These are phyloP conservation scores for Rhizomucor miehei DNA, from an alignment of 371 early-diverging fungal genomes.

Conservation along the genomic window DNA sequence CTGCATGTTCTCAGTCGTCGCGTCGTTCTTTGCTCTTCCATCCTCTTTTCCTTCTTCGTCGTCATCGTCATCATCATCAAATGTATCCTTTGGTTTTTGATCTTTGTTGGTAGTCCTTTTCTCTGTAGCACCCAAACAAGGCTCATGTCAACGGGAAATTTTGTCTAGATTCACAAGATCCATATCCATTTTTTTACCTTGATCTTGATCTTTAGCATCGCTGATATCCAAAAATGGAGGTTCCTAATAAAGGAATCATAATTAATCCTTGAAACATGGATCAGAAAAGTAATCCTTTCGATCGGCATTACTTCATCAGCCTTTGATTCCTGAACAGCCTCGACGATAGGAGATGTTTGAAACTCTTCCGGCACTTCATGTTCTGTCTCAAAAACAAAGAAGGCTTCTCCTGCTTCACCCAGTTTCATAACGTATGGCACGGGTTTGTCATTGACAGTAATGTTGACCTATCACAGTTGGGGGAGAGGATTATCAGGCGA, in stretches of 20 bases:
- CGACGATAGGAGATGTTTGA: constrained; percentile 87
- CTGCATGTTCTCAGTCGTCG: neutral
- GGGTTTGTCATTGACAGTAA: constrained; percentile 84
- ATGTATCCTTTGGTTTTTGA: too few species aligned
- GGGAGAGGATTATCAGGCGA: too few species aligned
- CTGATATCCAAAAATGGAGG: constrained; percentile 47
- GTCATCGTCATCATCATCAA: constrained; percentile 44
- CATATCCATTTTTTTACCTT: neutral
- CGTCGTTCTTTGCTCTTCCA: neutral
- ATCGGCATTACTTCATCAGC: constrained; percentile 21
- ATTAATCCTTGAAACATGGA: constrained; percentile 2
- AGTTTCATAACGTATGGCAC: constrained; percentile 92
- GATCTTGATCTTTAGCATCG: constrained; percentile 19
- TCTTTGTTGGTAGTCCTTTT: neutral
- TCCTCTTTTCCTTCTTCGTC: constrained; percentile 28
- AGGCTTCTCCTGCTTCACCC: constrained; percentile 98
- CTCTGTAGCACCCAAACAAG: too few species aligned
- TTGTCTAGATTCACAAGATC: neutral
- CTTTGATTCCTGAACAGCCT: constrained; percentile 44
- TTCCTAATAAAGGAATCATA: constrained; percentile 21
- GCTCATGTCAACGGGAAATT: too few species aligned
- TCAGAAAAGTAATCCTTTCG: neutral
- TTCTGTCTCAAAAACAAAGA: constrained; percentile 93
- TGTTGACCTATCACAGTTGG: constrained; percentile 83
- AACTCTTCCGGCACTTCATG: constrained; percentile 85